Evolutionary conservation across 116 monocot genomes (phyloP).

Genomic region (Dioscorea cayenensis): DNA sequence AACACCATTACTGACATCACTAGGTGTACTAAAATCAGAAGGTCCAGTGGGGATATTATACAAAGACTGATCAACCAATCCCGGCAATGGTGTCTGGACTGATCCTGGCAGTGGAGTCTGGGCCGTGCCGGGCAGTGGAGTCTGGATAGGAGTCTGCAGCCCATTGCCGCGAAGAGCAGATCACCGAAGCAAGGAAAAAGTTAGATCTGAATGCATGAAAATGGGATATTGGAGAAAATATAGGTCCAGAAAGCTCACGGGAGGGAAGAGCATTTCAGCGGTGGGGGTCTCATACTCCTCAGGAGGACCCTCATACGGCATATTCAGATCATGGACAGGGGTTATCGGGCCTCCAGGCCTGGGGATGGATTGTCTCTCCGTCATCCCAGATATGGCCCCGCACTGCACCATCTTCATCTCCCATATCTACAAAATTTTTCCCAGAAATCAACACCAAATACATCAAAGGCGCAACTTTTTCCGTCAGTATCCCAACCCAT

Average conservation of each 20-base stretch:
- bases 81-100: conserved; percentile 72
- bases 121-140: conserved; percentile 68
- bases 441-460: not conserved
- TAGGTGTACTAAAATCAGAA: conserved; percentile 50
- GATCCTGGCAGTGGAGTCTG: conserved; percentile 47
- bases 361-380: conserved; percentile 32
- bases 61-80: conserved; percentile 45
- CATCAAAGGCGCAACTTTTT: no score
- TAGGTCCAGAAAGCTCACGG: conserved; percentile 27
- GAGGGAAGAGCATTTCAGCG: conserved; percentile 97
- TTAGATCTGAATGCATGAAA: not conserved
- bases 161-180: not conserved
- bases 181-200: conserved; percentile 6
- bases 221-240: not conserved
- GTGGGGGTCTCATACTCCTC: conserved; percentile 99
- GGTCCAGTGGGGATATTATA: conserved; percentile 66
- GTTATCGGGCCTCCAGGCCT: conserved; percentile 36
- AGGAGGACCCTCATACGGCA: conserved; percentile 72
- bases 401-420: conserved; percentile 96
- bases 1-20: conserved; percentile 48
- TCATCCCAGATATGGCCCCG: conserved; percentile 47
- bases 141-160: conserved; percentile 62
- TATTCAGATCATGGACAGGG: conserved; percentile 92
- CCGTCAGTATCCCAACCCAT: not conserved
- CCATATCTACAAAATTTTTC: conserved; percentile 46